Conservation (phyloP, 257 asterid genomes). For the Marsdenia floribunda region DNA sequence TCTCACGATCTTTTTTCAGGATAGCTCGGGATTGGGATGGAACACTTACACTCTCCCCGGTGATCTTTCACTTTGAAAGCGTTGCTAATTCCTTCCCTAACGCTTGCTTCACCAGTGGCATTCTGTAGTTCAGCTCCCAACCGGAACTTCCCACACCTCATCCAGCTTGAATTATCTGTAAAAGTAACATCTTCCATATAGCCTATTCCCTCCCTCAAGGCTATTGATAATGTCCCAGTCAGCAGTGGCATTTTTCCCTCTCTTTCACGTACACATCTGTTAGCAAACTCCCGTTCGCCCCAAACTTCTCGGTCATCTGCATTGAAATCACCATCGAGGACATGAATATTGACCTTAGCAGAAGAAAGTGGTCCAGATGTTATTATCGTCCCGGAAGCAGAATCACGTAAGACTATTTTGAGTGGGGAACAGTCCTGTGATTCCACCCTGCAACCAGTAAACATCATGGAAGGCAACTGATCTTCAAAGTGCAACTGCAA, state of each 20-base stretch:
- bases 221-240: slow-evolving; percentile 48
- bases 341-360: slow-evolving; percentile 40
- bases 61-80: slow-evolving; percentile 85
- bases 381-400: slow-evolving; percentile 30
- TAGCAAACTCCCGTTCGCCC: slow-evolving; percentile 49
- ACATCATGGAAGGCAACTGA: slow-evolving; percentile 43
- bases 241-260: slow-evolving; percentile 81
- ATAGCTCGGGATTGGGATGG: slow-evolving; percentile 1
- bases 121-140: slow-evolving; percentile 45
- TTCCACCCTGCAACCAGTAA: slow-evolving; percentile 49
- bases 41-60: slow-evolving; percentile 76
- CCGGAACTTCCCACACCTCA: slow-evolving; percentile 71
- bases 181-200: slow-evolving; percentile 51
- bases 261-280: slow-evolving; percentile 44
- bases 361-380: slow-evolving; percentile 58
- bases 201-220: slow-evolving; percentile 65
- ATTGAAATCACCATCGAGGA: slow-evolving; percentile 72
- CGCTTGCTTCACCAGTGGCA: slow-evolving; percentile 24
- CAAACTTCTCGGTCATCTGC: slow-evolving; percentile 57
- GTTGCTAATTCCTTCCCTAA: slow-evolving; percentile 74
- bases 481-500: slow-evolving; percentile 47
- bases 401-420: slow-evolving; percentile 43
- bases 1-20: background rate
- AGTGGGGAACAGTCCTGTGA: slow-evolving; percentile 29
- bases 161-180: slow-evolving; percentile 95